These are phyloP conservation scores for Extremus antarcticus DNA, from an alignment of 495 filamentous ascomycete genomes.

Conservation along the genomic window DNA sequence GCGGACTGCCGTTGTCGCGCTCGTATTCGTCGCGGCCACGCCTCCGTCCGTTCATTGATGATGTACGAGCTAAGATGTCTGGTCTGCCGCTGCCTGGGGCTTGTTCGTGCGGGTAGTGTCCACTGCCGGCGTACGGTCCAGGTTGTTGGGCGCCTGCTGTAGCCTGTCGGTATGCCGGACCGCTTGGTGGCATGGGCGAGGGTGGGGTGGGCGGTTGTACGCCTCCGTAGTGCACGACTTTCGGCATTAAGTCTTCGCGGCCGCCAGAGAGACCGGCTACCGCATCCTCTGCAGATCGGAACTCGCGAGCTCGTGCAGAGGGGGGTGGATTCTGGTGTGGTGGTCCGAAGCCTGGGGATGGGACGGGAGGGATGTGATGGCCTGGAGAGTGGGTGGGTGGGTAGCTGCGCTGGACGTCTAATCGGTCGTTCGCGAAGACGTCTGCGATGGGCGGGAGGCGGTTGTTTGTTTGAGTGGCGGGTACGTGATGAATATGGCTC, in stretches of 20 bases:
- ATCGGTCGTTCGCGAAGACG: constrained; percentile 77
- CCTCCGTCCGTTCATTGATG: constrained; percentile 27
- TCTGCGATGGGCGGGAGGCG: constrained; percentile 88
- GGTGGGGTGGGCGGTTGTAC: constrained; percentile 87
- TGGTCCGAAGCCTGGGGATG: constrained; percentile 57
- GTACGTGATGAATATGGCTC: constrained; percentile 86
- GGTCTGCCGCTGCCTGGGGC: constrained; percentile 3
- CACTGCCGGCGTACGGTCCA: neutral
- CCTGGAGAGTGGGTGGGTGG: constrained; percentile 53
- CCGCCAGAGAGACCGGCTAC: constrained; percentile 83
- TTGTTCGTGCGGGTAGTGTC: neutral
- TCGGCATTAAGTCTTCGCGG: constrained; percentile 79
- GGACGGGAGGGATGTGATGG: constrained; percentile 52
- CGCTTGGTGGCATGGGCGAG: constrained; percentile 51
- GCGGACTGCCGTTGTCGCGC: constrained; percentile 65
- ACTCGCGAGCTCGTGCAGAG: constrained; percentile 59
- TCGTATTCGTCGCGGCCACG: constrained; percentile 82
- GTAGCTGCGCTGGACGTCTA: constrained; percentile 41
- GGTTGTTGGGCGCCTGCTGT: constrained; percentile 4
- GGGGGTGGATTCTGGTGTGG: constrained; percentile 31
- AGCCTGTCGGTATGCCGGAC: neutral
- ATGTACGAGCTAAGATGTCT: constrained; percentile 32
- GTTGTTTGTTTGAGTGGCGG: constrained; percentile 80
- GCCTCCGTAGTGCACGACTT: constrained; percentile 88
- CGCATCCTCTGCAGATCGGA: constrained; percentile 89